phyloP scores from a whole-genome alignment of 2,329 filamentous ascomycete genomes.

The Hymenoscyphus scutula region DNA sequence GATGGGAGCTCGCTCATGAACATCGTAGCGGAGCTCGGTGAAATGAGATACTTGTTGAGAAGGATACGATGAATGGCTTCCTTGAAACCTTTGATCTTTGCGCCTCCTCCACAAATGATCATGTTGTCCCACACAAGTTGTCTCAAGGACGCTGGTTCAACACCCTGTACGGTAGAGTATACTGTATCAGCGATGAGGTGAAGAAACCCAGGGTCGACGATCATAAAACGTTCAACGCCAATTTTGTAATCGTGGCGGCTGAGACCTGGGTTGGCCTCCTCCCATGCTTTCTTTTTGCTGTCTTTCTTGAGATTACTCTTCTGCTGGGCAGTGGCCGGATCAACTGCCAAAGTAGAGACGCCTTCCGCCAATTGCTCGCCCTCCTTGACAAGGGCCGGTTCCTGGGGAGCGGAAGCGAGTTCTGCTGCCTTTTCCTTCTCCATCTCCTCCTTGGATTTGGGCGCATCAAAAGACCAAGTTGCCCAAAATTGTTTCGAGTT shows the following conservation, averaged over 20 bases:
- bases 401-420: slow-evolving; percentile 5
- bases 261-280: slow-evolving; percentile 46
- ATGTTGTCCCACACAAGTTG: slow-evolving; percentile 88
- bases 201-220: slow-evolving; percentile 68
- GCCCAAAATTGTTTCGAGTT: slow-evolving; percentile 71
- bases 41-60: slow-evolving; percentile 80
- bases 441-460: slow-evolving; percentile 42
- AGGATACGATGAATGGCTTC: slow-evolving; percentile 83
- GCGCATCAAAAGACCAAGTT: slow-evolving; percentile 67
- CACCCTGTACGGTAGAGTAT: slow-evolving; percentile 77
- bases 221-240: slow-evolving; percentile 71
- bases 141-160: slow-evolving; percentile 81
- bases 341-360: slow-evolving; percentile 8
- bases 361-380: slow-evolving; percentile 18
- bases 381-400: slow-evolving; percentile 2
- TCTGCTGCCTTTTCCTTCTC: slow-evolving; percentile 25
- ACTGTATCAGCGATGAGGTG: slow-evolving; percentile 82
- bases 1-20: slow-evolving; percentile 97
- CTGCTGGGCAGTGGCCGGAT: slow-evolving; percentile 18
- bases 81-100: slow-evolving; percentile 71
- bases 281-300: slow-evolving; percentile 28
- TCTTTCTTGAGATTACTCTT: slow-evolving; percentile 34
- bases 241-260: slow-evolving; percentile 70
- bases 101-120: slow-evolving; percentile 88
- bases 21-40: slow-evolving; percentile 88